Evolutionary conservation across 2,329 filamentous ascomycete genomes (phyloP), one percentile per base, ranked within the genome.

Genomic region (Penicillium paneum): DNA sequence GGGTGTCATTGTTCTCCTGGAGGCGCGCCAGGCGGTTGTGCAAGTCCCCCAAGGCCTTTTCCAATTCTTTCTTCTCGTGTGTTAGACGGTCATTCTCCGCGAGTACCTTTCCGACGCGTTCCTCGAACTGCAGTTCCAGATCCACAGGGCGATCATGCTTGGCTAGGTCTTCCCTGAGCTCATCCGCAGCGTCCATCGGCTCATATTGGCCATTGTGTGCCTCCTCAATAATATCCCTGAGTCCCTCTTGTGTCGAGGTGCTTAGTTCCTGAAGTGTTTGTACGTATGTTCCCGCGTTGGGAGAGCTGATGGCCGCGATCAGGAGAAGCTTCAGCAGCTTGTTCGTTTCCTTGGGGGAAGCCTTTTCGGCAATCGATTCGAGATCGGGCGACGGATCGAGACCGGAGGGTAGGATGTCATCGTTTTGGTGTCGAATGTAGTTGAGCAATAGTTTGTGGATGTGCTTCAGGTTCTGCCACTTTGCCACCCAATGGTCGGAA

Each of bases 301-400:
- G 79, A 12, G 84, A 84, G 66, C 81, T 79, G 58, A 85, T 81
- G 26, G 83, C 83, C n/a, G 79, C 80, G 54, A 85, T 80, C 21
- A 88, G 76, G 67, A 88, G 79, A 52, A 88, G 77, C 55, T 83
- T 83, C 39, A 88, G 75, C 47, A 88, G 76, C 76, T 87, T 76
- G 52, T 76, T 72, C 42, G 72, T 73, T 60, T 78, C 75, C 54
- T 73, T 72, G 31, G 70, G 61, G 26, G 76, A 74, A 19, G 69
- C 70, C 48, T 74, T 72, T 56, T 78, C 75, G 13, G 76, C 76
- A 53, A 79, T 71, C 11, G 74, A 69, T 65, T 79, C 75, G 46
- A 79, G 70, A 56, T 78, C 74, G n/a, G 76, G 76, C 12, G 71
- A 67, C 7, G 72, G 70, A 52, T 75, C 72, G 28, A 74, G 69